These are phyloP conservation scores for Phyllostachys edulis DNA, from an alignment of 176 grass and related monocot genomes.

Conservation along the genomic window DNA sequence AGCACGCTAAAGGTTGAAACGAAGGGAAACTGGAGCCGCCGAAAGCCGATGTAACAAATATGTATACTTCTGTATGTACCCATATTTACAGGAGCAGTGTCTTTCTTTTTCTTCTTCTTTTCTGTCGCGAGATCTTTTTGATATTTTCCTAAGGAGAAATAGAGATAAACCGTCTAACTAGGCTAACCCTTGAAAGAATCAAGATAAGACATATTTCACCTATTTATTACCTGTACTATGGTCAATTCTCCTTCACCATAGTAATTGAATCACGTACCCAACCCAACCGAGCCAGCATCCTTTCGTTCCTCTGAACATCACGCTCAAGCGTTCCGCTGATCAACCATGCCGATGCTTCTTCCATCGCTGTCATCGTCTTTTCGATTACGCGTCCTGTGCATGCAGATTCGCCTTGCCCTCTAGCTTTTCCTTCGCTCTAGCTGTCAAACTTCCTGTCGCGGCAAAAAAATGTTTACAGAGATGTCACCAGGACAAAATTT, in stretches of 20 bases:
- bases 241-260: constrained; percentile 47
- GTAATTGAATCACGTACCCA: constrained; percentile 39
- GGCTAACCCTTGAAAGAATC: constrained; percentile 58
- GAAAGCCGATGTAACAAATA: background rate
- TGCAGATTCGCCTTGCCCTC: background rate
- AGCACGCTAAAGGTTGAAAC: background rate
- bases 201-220: constrained; percentile 19
- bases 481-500: constrained; percentile 4
- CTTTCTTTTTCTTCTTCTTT: background rate
- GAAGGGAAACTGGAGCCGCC: background rate
- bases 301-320: background rate
- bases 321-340: background rate
- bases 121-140: background rate
- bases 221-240: constrained; percentile 56
- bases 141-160: background rate
- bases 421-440: background rate
- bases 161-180: constrained; percentile 32
- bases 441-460: background rate
- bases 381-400: background rate
- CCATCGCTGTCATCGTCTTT: background rate
- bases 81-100: constrained; percentile 38
- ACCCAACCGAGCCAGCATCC: background rate
- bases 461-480: background rate
- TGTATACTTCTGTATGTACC: constrained; percentile 9
- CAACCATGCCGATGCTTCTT: constrained; percentile 5